Conservation (phyloP, 1,284 basidiomycete species). For the Ganoderma lingzhi region DNA sequence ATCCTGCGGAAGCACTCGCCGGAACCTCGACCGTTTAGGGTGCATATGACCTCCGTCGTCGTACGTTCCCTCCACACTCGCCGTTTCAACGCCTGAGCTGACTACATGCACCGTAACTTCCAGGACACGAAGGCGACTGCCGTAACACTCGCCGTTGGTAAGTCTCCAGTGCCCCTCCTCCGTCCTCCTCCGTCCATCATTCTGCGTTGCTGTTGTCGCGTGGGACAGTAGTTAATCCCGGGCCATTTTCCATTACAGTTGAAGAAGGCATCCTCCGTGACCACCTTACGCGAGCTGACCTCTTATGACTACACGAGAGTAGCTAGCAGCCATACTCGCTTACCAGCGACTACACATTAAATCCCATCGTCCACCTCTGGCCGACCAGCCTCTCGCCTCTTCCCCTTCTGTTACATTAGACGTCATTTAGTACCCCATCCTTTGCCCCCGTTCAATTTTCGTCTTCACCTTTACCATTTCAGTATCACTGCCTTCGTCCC, state of each 20-base stretch:
- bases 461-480: background rate
- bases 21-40: slow-evolving; percentile 69
- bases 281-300: slow-evolving; percentile 60
- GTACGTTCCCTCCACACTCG: slow-evolving; percentile 48
- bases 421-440: background rate
- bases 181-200: background rate
- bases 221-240: slow-evolving; percentile 22
- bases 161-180: slow-evolving; percentile 33
- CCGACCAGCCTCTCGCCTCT: background rate
- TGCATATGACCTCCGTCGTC: slow-evolving; percentile 78
- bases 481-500: background rate
- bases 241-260: slow-evolving; percentile 37
- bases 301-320: slow-evolving; percentile 49
- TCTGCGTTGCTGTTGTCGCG: slow-evolving; percentile 13
- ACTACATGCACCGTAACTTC: slow-evolving; percentile 12
- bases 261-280: slow-evolving; percentile 60
- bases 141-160: slow-evolving; percentile 68
- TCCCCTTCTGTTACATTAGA: background rate
- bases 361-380: background rate
- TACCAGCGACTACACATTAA: background rate
- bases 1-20: slow-evolving; percentile 46
- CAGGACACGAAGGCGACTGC: slow-evolving; percentile 76
- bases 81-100: slow-evolving; percentile 7
- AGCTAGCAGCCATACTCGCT: background rate
- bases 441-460: background rate